Percentiles rank a stretch among this genome's conserved stretches.
Conservation (phyloP, 108 stramenopile species). For the Cyclotella sp. region DNA sequence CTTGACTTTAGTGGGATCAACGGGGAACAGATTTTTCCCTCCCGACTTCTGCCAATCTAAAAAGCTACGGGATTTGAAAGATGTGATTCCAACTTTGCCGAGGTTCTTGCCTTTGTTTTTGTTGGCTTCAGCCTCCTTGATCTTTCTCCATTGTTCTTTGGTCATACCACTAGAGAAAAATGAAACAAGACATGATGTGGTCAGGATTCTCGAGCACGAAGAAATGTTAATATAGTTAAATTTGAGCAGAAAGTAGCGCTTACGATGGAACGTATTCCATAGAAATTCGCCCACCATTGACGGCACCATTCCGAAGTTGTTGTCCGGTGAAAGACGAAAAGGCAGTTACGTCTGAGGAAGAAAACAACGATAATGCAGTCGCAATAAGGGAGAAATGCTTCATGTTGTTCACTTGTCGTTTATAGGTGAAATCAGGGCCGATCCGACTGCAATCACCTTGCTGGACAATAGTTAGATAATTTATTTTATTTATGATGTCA, state of each 20-base stretch:
- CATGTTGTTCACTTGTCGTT: background rate
- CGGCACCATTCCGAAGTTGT: constrained; percentile 32
- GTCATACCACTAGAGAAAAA: constrained; percentile 62
- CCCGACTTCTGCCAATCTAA: constrained; percentile 89
- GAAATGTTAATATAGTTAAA: background rate
- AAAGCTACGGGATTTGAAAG: constrained; percentile 84
- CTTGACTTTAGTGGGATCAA: constrained; percentile 84
- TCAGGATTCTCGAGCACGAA: background rate
- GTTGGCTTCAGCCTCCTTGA: constrained; percentile 77
- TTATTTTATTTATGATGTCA: too few species aligned
- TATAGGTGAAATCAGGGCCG: background rate
- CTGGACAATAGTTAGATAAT: too few species aligned
- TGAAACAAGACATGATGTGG: background rate
- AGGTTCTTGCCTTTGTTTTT: constrained; percentile 83
- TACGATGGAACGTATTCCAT: constrained; percentile 79
- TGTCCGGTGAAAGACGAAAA: constrained; percentile 69
- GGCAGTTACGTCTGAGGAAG: constrained; percentile 35
- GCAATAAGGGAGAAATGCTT: background rate
- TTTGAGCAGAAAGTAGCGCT: constrained; percentile 24
- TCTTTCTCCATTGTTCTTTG: constrained; percentile 83
- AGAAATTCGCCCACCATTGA: constrained; percentile 46
- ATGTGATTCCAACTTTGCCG: constrained; percentile 82
- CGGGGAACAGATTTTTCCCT: constrained; percentile 88
- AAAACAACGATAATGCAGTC: background rate
- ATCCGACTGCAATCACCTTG: too few species aligned